These are phyloP conservation scores for Lepidium campestre DNA, from an alignment of 441 rosid species.

Conservation along the genomic window DNA sequence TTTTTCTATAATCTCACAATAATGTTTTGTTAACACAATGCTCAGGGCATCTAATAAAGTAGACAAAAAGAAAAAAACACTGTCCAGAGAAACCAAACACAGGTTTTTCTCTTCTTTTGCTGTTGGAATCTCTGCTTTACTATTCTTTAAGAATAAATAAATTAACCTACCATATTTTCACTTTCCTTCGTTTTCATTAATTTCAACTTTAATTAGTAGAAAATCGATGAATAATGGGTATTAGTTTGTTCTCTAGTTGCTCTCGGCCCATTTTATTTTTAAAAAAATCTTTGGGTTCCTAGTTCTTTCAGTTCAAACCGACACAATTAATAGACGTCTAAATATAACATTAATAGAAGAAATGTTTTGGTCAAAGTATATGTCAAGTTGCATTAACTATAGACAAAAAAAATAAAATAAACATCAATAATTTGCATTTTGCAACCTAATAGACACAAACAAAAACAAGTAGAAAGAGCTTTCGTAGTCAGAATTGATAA, in stretches of 20 bases:
- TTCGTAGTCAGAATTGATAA: constrained; percentile 16
- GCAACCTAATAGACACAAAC: neutral
- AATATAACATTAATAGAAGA: too few relatives aligned
- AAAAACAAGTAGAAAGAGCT: constrained; percentile 8
- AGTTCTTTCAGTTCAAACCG: neutral
- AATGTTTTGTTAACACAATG: constrained; percentile 13
- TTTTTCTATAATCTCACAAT: constrained; percentile 2
- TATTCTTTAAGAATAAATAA: neutral
- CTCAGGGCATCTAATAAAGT: constrained; percentile 25
- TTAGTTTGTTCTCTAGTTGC: neutral
- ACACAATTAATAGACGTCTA: too few relatives aligned
- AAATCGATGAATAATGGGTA: neutral
- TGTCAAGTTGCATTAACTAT: too few relatives aligned
- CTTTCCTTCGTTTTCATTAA: neutral
- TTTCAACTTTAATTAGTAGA: neutral
- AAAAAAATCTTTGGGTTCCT: neutral
- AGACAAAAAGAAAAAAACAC: constrained; percentile 20
- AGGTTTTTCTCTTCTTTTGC: constrained; percentile 7
- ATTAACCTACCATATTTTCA: neutral
- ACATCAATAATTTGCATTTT: neutral
- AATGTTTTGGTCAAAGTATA: too few relatives aligned
- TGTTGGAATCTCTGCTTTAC: neutral
- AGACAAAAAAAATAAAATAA: too few relatives aligned
- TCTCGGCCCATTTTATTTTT: neutral
- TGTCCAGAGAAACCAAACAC: constrained; percentile 9